Conservation (phyloP, 441 rosid genomes). For the Bocquillonia castaneifolia region DNA sequence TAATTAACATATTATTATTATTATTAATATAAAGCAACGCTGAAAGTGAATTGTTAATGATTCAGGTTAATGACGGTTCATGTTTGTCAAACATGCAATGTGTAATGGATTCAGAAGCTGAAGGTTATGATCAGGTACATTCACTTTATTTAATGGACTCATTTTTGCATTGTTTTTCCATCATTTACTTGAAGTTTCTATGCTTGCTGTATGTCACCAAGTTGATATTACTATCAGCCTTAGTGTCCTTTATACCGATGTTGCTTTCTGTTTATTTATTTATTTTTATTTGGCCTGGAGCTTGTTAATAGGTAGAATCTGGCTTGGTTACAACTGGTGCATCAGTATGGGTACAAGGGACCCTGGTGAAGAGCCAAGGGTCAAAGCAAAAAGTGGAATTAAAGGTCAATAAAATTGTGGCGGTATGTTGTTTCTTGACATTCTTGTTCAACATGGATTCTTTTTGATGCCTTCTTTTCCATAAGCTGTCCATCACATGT, state of each 20-base stretch:
- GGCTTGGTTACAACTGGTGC: constrained; percentile 78
- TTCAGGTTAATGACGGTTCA: constrained; percentile 82
- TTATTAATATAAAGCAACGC: not conserved
- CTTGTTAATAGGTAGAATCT: constrained; percentile 58
- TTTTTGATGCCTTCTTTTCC: not conserved
- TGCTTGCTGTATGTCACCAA: not conserved
- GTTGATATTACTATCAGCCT: not conserved
- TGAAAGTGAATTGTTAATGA: not conserved
- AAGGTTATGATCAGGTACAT: constrained; percentile 83
- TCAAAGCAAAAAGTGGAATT: constrained; percentile 83
- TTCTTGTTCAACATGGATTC: constrained; percentile 2
- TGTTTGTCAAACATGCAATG: constrained; percentile 95
- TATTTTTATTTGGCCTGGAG: constrained; percentile 26
- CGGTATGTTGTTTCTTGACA: constrained; percentile 42
- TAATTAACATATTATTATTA: too few relatives aligned
- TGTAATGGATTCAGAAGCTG: constrained; percentile 65
- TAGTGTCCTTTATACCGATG: not conserved
- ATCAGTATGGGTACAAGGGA: constrained; percentile 78
- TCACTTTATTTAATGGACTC: not conserved
- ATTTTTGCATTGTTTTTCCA: not conserved
- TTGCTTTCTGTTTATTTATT: not conserved
- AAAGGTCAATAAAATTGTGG: constrained; percentile 64
- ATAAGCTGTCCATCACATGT: not conserved
- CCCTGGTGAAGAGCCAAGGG: constrained; percentile 79
- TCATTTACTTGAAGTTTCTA: not conserved